These are phyloP conservation scores for Microdochium bolleyi DNA, from an alignment of 2,329 filamentous ascomycete species.

Conservation along the genomic window DNA sequence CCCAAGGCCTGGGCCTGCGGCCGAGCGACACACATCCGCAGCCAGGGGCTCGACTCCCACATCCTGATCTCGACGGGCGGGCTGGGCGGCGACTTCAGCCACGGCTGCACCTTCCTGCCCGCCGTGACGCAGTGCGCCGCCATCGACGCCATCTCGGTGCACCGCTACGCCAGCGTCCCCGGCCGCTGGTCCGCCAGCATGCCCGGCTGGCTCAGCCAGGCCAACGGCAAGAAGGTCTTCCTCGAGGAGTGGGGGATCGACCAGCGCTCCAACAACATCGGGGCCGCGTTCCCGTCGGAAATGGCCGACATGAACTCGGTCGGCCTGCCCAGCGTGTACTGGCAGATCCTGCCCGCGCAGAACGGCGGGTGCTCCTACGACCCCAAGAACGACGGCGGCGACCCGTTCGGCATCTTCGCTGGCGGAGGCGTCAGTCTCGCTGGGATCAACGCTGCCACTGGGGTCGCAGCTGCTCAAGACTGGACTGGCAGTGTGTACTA, in stretches of 20 bases:
- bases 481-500: neutral
- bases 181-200: conserved; percentile 14
- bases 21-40: conserved; percentile 16
- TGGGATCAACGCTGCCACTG: conserved; percentile 8
- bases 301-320: conserved; percentile 17
- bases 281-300: conserved; percentile 15
- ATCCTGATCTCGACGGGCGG: conserved; percentile 22
- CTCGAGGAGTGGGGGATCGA: conserved; percentile 32
- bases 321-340: conserved; percentile 21
- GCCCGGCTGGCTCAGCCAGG: conserved; percentile 12
- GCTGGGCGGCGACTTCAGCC: conserved; percentile 20
- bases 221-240: conserved; percentile 19
- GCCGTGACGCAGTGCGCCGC: conserved; percentile 16
- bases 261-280: conserved; percentile 30
- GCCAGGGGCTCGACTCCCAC: conserved; percentile 15
- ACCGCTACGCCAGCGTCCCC: conserved; percentile 16
- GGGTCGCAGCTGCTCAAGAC: conserved; percentile 9
- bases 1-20: conserved; percentile 19
- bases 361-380: conserved; percentile 11
- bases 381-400: conserved; percentile 9
- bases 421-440: conserved; percentile 8
- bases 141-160: conserved; percentile 18
- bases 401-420: conserved; percentile 15
- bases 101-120: conserved; percentile 17
- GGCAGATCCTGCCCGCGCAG: conserved; percentile 19